Base-by-base conservation (phyloP, 257 asterid genomes). In the Nicotiana knightiana region DNA sequence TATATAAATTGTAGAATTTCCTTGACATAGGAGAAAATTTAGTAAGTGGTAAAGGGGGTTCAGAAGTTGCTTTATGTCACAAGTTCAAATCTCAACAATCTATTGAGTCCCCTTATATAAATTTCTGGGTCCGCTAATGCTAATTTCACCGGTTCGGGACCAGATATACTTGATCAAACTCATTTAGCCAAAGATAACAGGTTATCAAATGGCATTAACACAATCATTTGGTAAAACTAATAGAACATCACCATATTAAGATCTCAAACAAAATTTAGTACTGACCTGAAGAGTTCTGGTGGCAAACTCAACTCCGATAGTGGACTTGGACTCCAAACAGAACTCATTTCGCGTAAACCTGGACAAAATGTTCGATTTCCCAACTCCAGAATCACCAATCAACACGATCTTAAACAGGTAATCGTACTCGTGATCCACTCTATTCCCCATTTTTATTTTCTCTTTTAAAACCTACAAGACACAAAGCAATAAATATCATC, bases 361-460 rank as follows among this genome's bases (percentile, higher is more conserved):
- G 1, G 79, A 71, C 61, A 71, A 48, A 71, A 71, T 71, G 61
- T 71, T 71, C 7, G 79, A 71, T 24, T 71, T 71, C 9, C 79
- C 79, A 46, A 71, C 79, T 46, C 79, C 39, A 71, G 61, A 71
- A 71, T 71, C 61, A 5, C 39, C 79, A 46, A 71, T 71, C 79
- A 71, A 71, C 24, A 71, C 79, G 37, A 71, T 71, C 79, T 71
- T 71, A 71, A 46, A 71, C 61, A 71, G 33, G 59, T 71, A 71
- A 71, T 71, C 79, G 13, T 71, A 71, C 79, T 71, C 79, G 32
- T 71, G 79, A 46, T 71, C 79, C 61, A 71, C 79, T 71, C 79
- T 46, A 46, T 71, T 71, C 61, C 61, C 79, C 79, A 71, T 71
- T 71, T 12, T 3, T 3, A 24, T 24, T 3, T 55, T 55, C 57